Evolutionary conservation across 2,329 filamentous ascomycete genomes (phyloP).

Genomic region (Calonectria montana): DNA sequence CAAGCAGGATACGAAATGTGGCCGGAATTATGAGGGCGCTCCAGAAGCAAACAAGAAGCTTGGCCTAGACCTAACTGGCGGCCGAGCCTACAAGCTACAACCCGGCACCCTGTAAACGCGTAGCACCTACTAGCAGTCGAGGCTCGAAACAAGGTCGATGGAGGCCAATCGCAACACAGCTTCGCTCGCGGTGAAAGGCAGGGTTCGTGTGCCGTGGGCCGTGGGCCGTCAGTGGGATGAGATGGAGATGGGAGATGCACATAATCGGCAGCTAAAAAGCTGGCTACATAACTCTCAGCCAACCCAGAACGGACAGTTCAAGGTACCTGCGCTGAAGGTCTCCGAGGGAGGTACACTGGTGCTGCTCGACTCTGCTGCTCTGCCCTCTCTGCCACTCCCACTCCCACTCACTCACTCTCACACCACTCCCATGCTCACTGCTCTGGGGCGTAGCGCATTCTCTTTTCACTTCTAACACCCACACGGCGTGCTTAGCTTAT

Average conservation of each 20-base stretch:
- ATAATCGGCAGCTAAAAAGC: conserved; percentile 1
- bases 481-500: background rate
- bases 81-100: background rate
- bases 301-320: background rate
- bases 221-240: background rate
- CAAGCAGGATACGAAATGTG: background rate
- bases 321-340: background rate
- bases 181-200: background rate
- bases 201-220: background rate
- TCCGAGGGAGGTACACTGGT: background rate
- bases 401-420: background rate
- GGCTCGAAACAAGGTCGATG: background rate
- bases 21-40: conserved; percentile 6
- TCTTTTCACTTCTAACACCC: background rate
- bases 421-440: background rate
- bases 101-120: background rate
- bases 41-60: conserved; percentile 4
- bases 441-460: background rate
- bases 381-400: no score
- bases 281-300: background rate
- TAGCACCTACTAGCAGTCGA: conserved; percentile 1
- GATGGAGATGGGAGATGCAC: background rate
- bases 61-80: background rate
- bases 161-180: conserved; percentile 7
- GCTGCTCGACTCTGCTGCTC: background rate